Conservation (phyloP, 768 basidiomycete genomes). For the Boletus vermiculosoides region DNA sequence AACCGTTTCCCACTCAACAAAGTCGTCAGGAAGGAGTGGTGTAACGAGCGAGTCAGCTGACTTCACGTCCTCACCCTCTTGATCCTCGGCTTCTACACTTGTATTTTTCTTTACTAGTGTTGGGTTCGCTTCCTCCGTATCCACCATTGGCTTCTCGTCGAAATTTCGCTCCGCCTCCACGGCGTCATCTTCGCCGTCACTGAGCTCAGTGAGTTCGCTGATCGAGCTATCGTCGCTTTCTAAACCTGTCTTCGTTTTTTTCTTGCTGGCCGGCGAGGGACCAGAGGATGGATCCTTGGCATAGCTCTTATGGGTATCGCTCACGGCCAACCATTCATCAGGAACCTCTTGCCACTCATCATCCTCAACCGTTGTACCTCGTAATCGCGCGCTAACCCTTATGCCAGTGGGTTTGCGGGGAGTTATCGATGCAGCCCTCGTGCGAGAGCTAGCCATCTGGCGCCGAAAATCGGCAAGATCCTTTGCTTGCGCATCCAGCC, state of each 20-base stretch:
- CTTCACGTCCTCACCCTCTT: neutral
- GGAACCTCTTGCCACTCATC: conserved; percentile 79
- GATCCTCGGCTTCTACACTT: conserved; percentile 4
- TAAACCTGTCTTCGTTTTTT: conserved; percentile 48
- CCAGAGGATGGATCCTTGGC: conserved; percentile 11
- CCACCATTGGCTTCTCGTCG: neutral
- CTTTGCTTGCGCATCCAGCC: conserved; percentile 65
- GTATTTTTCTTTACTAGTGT: neutral
- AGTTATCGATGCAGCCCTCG: conserved; percentile 11
- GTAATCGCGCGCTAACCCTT: conserved; percentile 62
- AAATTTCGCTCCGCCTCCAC: conserved; percentile 15
- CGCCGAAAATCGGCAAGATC: conserved; percentile 63
- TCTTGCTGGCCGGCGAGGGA: conserved; percentile 10
- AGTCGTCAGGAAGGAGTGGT: conserved; percentile 44
- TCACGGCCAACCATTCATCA: conserved; percentile 57
- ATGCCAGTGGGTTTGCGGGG: conserved; percentile 49
- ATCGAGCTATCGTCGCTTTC: conserved; percentile 61
- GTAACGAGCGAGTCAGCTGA: neutral
- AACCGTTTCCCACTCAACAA: conserved; percentile 92
- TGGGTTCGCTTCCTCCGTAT: conserved; percentile 3
- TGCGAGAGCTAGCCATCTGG: conserved; percentile 32
- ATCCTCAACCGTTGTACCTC: conserved; percentile 52
- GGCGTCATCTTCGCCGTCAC: conserved; percentile 41
- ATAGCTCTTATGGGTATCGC: conserved; percentile 17
- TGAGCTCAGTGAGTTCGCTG: conserved; percentile 76